These are phyloP conservation scores for Quercus ilex DNA, from an alignment of 306 rosid genomes.

Conservation along the genomic window DNA sequence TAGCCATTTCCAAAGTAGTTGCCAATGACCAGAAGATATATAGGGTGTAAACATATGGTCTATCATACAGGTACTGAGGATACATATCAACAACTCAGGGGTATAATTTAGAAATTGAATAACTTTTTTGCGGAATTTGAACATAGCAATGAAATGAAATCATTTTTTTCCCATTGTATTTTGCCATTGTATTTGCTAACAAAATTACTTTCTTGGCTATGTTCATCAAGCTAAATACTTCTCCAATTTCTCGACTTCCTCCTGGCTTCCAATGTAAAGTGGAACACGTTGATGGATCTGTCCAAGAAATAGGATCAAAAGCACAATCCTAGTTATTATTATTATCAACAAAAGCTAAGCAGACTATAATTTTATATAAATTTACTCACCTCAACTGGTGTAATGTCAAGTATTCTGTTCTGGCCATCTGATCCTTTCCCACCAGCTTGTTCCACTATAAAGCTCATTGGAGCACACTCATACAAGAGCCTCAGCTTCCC, in stretches of 20 bases:
- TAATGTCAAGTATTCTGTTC: conserved; percentile 82
- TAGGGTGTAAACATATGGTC: no score
- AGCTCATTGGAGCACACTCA: conserved; percentile 99
- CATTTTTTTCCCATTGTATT: no score
- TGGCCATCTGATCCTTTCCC: conserved; percentile 96
- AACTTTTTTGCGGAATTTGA: no score
- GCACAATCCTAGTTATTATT: not conserved
- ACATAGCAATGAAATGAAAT: no score
- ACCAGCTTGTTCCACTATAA: conserved; percentile 94
- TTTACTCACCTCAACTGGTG: conserved; percentile 69
- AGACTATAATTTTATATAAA: not conserved
- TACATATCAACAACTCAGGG: no score
- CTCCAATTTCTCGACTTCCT: conserved; percentile 91
- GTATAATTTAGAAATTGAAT: no score
- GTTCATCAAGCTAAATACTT: conserved; percentile 66
- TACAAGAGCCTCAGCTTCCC: conserved; percentile 93
- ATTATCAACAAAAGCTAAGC: not conserved
- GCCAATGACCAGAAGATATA: no score
- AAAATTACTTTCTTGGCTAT: conserved; percentile 18
- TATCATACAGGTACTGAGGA: no score
- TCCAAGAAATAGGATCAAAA: conserved; percentile 5
- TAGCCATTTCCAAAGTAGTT: no score
- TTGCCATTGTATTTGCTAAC: not conserved
- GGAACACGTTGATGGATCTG: conserved; percentile 99
- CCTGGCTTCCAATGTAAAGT: conserved; percentile 79